Percentiles rank a stretch among this genome's conserved stretches.
Evolutionary conservation across 1,284 basidiomycete genomes (phyloP).

Genomic region (Lentinula novae-zelandiae): DNA sequence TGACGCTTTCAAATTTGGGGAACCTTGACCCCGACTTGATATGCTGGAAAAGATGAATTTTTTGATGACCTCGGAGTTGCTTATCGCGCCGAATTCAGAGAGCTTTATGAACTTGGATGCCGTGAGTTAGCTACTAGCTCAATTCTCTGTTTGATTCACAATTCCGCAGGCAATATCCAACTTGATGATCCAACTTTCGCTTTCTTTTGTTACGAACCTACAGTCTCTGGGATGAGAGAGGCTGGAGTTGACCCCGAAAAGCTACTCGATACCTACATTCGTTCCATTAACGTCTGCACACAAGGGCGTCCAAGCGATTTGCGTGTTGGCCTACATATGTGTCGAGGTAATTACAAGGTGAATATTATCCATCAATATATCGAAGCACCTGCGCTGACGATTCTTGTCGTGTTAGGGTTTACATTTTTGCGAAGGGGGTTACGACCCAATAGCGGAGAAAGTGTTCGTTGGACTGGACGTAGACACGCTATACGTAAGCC

Average conservation of each 20-base stretch:
- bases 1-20: not conserved
- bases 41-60: constrained; percentile 50
- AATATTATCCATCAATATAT: not conserved
- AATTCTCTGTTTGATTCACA: not conserved
- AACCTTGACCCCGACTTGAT: not conserved
- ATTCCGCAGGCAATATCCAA: constrained; percentile 54
- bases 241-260: constrained; percentile 59
- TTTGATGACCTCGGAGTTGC: constrained; percentile 70
- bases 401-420: constrained; percentile 31
- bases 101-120: constrained; percentile 72
- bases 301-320: constrained; percentile 59
- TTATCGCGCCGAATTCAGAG: constrained; percentile 69
- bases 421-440: constrained; percentile 73
- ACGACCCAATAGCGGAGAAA: constrained; percentile 69
- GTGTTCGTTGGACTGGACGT: constrained; percentile 74
- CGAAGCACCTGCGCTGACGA: not conserved
- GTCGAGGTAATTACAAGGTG: constrained; percentile 70
- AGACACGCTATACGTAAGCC: constrained; percentile 66
- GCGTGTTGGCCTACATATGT: constrained; percentile 70
- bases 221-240: constrained; percentile 47
- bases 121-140: constrained; percentile 34
- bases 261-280: constrained; percentile 67
- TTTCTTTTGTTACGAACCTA: constrained; percentile 61
- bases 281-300: constrained; percentile 66
- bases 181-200: constrained; percentile 73